Evolutionary conservation across 2,329 filamentous ascomycete genomes (phyloP), one percentile per base, ranked within the genome.

Genomic region (Alternaria ventricosa): DNA sequence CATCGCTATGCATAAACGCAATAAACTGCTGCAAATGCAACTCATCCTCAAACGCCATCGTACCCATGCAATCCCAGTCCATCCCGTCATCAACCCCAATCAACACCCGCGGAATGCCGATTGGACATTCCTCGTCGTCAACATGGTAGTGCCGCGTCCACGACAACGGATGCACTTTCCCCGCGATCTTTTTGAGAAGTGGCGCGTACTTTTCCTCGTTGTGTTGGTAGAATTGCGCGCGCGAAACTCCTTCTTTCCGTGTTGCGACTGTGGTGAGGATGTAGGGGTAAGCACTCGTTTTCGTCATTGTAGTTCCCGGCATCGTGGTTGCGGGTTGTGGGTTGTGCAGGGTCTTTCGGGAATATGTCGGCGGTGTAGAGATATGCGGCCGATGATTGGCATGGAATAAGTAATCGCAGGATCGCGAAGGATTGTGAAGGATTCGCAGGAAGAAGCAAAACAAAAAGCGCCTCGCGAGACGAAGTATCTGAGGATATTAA

Each of bases 1-100:
- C 47, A 6, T 71, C 65, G 15, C 60, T 65, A n/a, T 71, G 56
- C 60, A 71, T 68, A 44, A 71, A 68, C 0, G 68, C 62, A 23
- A 71, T 66, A 27, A 71, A 71, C n/a, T 69, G 68, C 57, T 71
- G 68, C 47, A 47, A 65, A 27, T 71, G 68, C 49, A 71, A 33
- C 27, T 71, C 67, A n/a, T 71, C 68, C 12, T 36, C 63, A 30
- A 71, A 71, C 11, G 64, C 60, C 68, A 71, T 71, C 12, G 64
- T 63, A 22, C 68, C 63, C 20, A 66, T 68, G 20, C 67, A 69
- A 28, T 71, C 68, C 67, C 67, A 71, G n/a, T 69, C 68, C 22
- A 71, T 43, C n/a, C 57, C 59, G 6, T 65, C 67, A 27, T 64
- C 55, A 3, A 25, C 49, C 11, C 67, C 67, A 15, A 71, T 54